These are phyloP conservation scores for Trametes cubensis DNA, from an alignment of 768 basidiomycete genomes.

Conservation along the genomic window DNA sequence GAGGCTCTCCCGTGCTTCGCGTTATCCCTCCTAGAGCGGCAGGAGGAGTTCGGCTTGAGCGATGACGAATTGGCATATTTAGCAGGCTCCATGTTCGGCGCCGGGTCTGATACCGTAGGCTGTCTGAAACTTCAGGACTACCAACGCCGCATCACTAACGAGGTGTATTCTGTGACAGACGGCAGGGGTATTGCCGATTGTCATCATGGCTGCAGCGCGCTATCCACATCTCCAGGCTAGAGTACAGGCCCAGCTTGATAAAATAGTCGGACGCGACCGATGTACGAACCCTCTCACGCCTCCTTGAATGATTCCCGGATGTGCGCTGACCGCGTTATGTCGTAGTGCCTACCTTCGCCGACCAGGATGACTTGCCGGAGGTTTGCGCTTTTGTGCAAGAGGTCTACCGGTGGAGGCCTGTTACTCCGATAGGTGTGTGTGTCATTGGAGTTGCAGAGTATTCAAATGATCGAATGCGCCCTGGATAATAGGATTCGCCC, in stretches of 20 bases:
- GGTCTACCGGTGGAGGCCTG: slow-evolving; percentile 45
- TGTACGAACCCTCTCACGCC: slow-evolving; percentile 25
- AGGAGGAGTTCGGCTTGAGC: slow-evolving; percentile 34
- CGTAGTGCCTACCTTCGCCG: slow-evolving; percentile 46
- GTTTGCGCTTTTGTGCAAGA: slow-evolving; percentile 46
- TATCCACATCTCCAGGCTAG: slow-evolving; percentile 38
- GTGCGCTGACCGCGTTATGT: neutral
- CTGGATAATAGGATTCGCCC: slow-evolving; percentile 66
- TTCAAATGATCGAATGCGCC: neutral
- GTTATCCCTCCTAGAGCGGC: slow-evolving; percentile 42
- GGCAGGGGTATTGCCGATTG: slow-evolving; percentile 30
- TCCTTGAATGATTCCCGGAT: no score
- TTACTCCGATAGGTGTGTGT: slow-evolving; percentile 40
- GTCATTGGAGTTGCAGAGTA: no score
- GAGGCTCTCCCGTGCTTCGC: slow-evolving; percentile 37
- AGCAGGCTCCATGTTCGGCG: slow-evolving; percentile 47
- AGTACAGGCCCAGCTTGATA: slow-evolving; percentile 43
- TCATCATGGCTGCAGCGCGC: slow-evolving; percentile 43
- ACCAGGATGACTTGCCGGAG: slow-evolving; percentile 39
- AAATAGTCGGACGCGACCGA: slow-evolving; percentile 39
- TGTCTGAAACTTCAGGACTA: neutral
- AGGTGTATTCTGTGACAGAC: slow-evolving; percentile 26
- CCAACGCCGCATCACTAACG: neutral
- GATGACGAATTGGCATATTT: slow-evolving; percentile 43
- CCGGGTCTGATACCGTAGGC: slow-evolving; percentile 45